phyloP scores from a whole-genome alignment of 2,329 filamentous ascomycete species.

The Beauveria asiatica region DNA sequence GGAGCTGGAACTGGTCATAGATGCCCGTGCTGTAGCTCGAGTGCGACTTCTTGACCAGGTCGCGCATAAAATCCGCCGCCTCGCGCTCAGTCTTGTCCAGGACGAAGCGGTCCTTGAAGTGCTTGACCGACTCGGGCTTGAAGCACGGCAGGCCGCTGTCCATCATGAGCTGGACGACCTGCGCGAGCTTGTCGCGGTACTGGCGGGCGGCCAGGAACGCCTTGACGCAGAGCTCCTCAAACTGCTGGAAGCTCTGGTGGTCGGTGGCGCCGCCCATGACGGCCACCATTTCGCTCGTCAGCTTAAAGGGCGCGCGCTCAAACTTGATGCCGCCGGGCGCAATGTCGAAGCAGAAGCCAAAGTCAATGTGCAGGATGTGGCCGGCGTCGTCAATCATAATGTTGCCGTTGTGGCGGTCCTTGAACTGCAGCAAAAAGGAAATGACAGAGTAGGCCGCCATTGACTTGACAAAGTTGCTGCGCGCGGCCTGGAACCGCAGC shows the following conservation, averaged over 20 bases:
- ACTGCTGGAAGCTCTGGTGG: conserved; percentile 87
- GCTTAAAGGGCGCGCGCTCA: conserved; percentile 95
- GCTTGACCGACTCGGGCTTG: conserved; percentile 87
- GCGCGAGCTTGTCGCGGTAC: conserved; percentile 79
- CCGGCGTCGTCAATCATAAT: conserved; percentile 99
- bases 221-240: conserved; percentile 94
- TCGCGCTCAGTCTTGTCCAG: conserved; percentile 86
- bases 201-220: conserved; percentile 83
- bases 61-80: conserved; percentile 88
- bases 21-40: conserved; percentile 85
- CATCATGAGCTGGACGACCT: conserved; percentile 91
- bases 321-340: conserved; percentile 95
- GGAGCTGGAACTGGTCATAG: conserved; percentile 95
- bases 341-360: conserved; percentile 99
- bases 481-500: conserved; percentile 86
- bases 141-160: conserved; percentile 95
- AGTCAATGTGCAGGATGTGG: conserved; percentile 97
- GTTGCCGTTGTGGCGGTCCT: conserved; percentile 97
- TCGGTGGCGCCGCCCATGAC: conserved; percentile 88
- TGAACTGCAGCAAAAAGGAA: conserved; percentile 94
- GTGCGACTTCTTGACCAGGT: conserved; percentile 82
- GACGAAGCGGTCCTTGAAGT: conserved; percentile 89
- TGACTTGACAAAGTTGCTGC: conserved; percentile 96
- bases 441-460: conserved; percentile 99
- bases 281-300: conserved; percentile 95